phyloP scores from a whole-genome alignment of 192 early-diverging fungal genomes.

The Linnemannia zychae region DNA sequence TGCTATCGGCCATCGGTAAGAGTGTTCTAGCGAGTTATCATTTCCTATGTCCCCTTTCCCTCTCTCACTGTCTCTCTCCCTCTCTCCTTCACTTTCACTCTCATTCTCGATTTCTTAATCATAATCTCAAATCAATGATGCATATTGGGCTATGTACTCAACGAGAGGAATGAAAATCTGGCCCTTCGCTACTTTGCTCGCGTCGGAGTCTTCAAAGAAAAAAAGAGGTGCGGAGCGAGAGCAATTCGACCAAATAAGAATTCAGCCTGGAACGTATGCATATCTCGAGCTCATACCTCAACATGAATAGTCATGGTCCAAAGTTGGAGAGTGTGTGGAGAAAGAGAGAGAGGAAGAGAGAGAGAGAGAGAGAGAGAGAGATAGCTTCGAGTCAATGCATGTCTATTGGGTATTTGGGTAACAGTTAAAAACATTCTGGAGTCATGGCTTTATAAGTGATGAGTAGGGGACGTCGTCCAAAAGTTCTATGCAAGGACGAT shows the following conservation, averaged over 20 bases:
- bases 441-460: neutral
- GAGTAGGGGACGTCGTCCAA: neutral
- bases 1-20: too few species aligned
- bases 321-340: too few species aligned
- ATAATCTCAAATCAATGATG: too few species aligned
- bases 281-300: neutral
- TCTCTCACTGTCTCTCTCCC: too few species aligned
- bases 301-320: too few species aligned
- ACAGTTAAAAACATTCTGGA: neutral
- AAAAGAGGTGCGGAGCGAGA: neutral
- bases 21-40: too few species aligned
- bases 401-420: neutral
- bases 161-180: neutral
- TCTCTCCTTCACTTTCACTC: too few species aligned
- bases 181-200: neutral
- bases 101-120: too few species aligned
- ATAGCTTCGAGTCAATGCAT: neutral
- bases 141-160: too few species aligned
- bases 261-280: neutral
- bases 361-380: too few species aligned
- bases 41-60: too few species aligned
- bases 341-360: too few species aligned
- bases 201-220: neutral
- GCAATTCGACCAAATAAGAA: neutral
- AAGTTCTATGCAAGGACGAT: constrained; percentile 20